Conservation (phyloP, 371 early-diverging fungal genomes). For the Blakeslea trispora region DNA sequence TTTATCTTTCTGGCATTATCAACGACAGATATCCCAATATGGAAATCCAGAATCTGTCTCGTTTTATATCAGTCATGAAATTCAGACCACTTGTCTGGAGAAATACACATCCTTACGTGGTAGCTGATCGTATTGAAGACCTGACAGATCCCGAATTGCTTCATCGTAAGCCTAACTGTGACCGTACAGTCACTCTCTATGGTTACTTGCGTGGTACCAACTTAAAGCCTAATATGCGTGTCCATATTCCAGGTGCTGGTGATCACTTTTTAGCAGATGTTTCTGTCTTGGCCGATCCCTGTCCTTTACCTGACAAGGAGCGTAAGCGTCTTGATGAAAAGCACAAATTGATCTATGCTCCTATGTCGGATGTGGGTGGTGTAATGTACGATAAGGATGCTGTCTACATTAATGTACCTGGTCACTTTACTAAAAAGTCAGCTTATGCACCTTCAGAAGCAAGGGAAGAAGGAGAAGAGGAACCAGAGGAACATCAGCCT, state of each 20-base stretch:
- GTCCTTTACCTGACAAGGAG: constrained; percentile 92
- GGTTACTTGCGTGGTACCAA: constrained; percentile 96
- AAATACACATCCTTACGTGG: constrained; percentile 93
- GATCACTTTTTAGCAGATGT: constrained; percentile 82
- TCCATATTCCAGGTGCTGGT: constrained; percentile 96
- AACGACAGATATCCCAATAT: constrained; percentile 91
- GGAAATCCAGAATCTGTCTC: constrained; percentile 90
- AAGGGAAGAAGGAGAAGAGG: constrained; percentile 34
- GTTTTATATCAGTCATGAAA: constrained; percentile 98
- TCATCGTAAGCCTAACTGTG: constrained; percentile 78
- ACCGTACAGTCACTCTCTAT: constrained; percentile 91
- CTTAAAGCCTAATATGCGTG: constrained; percentile 75
- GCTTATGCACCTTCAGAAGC: constrained; percentile 46
- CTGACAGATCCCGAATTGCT: constrained; percentile 90
- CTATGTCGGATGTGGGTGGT: constrained; percentile 97
- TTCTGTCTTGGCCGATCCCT: constrained; percentile 85
- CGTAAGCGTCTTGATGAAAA: constrained; percentile 88
- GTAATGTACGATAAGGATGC: constrained; percentile 98
- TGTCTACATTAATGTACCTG: constrained; percentile 95
- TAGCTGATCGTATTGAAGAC: constrained; percentile 96
- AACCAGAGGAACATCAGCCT: constrained; percentile 37
- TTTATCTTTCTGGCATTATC: constrained; percentile 94
- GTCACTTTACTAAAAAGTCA: constrained; percentile 73
- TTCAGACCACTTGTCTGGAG: constrained; percentile 97
- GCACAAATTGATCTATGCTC: constrained; percentile 96